These are phyloP conservation scores for Lasiodiplodia sp. DNA, from an alignment of 2,329 filamentous ascomycete genomes.

Conservation along the genomic window DNA sequence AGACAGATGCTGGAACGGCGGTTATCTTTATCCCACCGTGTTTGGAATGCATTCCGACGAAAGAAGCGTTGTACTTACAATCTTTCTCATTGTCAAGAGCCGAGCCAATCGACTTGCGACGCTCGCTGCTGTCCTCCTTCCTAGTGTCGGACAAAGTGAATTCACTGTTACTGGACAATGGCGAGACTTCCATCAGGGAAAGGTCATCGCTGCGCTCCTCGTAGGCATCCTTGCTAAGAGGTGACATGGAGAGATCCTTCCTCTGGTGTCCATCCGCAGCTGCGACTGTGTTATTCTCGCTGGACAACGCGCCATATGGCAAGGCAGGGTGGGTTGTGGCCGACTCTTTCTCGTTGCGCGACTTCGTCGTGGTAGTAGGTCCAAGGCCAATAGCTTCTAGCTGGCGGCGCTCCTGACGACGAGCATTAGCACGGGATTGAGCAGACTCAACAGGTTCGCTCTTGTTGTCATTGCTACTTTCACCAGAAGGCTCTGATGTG, in stretches of 20 bases:
- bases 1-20: not conserved
- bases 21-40: not conserved
- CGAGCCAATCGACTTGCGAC: not conserved
- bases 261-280: not conserved
- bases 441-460: not conserved
- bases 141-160: not conserved
- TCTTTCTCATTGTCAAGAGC: not conserved
- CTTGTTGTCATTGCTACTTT: not conserved
- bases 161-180: not conserved
- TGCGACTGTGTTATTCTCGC: not conserved
- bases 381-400: not conserved
- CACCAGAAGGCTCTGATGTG: not conserved
- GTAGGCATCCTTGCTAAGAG: not conserved
- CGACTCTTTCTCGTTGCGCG: not conserved
- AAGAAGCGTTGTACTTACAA: slow-evolving; percentile 5
- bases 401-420: slow-evolving; percentile 10
- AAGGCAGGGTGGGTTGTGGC: too few relatives aligned
- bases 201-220: not conserved
- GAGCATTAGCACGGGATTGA: not conserved
- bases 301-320: too few relatives aligned
- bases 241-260: not conserved
- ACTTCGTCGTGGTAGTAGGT: not conserved
- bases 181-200: not conserved
- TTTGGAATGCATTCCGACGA: not conserved
- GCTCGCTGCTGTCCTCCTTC: not conserved